Evolutionary conservation across 2,329 filamentous ascomycete genomes (phyloP).

Genomic region (Diplodia intermedia): DNA sequence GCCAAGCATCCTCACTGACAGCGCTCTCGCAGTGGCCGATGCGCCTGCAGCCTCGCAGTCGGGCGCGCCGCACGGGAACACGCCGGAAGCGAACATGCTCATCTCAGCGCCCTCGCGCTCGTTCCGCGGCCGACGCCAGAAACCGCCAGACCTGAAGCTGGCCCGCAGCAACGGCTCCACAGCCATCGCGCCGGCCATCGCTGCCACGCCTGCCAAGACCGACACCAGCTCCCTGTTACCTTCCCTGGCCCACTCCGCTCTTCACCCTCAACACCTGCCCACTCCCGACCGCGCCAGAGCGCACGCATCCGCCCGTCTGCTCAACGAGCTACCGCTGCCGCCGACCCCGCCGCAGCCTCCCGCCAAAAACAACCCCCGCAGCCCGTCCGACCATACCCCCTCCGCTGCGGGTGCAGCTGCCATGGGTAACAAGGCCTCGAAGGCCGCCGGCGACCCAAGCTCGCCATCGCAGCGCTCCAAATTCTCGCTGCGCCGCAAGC

Average conservation of each 20-base stretch:
- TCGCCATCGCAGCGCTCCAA: conserved; percentile 9
- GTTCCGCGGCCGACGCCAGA: conserved; percentile 41
- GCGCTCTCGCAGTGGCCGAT: conserved; percentile 27
- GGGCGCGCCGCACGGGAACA: conserved; percentile 5
- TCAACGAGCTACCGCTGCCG: conserved; percentile 40
- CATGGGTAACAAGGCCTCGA: conserved; percentile 41
- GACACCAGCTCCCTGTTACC: conserved; percentile 35
- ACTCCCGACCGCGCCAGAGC: conserved; percentile 21
- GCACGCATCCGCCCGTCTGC: conserved; percentile 14
- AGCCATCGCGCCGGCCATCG: conserved; percentile 39
- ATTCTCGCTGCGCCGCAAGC: conserved; percentile 32
- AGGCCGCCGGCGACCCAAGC: conserved; percentile 30
- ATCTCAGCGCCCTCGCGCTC: conserved; percentile 44
- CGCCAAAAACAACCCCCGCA: conserved; percentile 37
- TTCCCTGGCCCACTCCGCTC: conserved; percentile 33
- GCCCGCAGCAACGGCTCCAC: conserved; percentile 49
- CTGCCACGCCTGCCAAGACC: conserved; percentile 38
- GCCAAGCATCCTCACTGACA: conserved; percentile 16
- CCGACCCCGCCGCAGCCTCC: conserved; percentile 45
- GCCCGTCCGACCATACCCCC: conserved; percentile 3
- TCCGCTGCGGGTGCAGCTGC: conserved; percentile 8
- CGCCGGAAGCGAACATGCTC: conserved; percentile 39
- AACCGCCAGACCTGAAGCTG: conserved; percentile 45
- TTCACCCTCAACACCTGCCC: conserved; percentile 29
- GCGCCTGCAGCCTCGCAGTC: conserved; percentile 13